A percentile compares a stretch with the other conserved stretches of the same genome.
Conservation (phyloP, 2,329 filamentous ascomycete genomes). For the Exophiala xenobiotica region DNA sequence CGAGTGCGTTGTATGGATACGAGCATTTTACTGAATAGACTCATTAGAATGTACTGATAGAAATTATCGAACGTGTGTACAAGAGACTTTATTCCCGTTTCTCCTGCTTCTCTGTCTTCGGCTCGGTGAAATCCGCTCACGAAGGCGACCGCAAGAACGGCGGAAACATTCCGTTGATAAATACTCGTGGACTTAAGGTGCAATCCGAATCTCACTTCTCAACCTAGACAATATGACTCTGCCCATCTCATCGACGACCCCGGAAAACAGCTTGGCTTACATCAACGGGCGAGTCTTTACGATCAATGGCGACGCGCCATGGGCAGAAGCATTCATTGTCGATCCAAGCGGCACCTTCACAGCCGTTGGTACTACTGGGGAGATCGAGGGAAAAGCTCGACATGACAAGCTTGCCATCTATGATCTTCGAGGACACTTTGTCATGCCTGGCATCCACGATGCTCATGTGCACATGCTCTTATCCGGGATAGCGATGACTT, state of each 20-base stretch:
- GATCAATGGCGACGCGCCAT: constrained; percentile 24
- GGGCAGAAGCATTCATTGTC: constrained; percentile 35
- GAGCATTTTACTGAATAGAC: no score
- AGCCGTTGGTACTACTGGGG: constrained; percentile 30
- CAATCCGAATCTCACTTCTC: no score
- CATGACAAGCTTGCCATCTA: constrained; percentile 24
- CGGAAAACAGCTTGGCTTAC: constrained; percentile 2
- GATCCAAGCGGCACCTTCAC: constrained; percentile 31
- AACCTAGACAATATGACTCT: no score
- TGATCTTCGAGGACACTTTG: constrained; percentile 33
- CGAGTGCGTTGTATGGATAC: no score
- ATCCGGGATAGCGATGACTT: constrained; percentile 31
- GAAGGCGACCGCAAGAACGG: no score
- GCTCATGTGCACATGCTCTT: constrained; percentile 37
- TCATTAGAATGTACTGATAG: no score
- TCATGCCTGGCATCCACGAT: constrained; percentile 41
- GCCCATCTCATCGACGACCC: neutral
- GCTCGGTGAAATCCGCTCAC: no score
- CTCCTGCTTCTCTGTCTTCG: no score
- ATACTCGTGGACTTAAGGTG: no score
- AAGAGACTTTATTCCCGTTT: no score
- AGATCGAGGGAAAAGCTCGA: constrained; percentile 27
- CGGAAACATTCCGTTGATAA: no score
- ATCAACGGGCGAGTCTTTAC: constrained; percentile 36
- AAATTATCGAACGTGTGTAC: no score